Conservation (phyloP, 2,329 filamentous ascomycete genomes). For the Penicillium sp. region DNA sequence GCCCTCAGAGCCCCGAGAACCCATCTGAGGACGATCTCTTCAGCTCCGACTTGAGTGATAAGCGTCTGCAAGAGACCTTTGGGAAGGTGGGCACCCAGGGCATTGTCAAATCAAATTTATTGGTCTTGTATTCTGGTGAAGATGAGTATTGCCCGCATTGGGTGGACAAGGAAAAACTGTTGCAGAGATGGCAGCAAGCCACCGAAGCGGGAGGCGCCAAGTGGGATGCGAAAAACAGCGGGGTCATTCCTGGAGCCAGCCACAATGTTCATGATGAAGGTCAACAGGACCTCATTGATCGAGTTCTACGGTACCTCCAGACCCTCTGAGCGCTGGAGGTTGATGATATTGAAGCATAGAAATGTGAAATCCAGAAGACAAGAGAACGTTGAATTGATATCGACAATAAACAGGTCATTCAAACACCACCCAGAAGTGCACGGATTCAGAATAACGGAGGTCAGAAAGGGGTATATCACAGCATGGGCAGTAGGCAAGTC, state of each 20-base stretch:
- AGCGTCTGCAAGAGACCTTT: constrained; percentile 63
- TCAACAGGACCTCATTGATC: constrained; percentile 43
- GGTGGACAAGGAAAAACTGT: constrained; percentile 46
- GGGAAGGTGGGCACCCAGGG: constrained; percentile 45
- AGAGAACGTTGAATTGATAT: constrained; percentile 16
- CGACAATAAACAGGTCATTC: constrained; percentile 15
- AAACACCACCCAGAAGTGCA: constrained; percentile 22
- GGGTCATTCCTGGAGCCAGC: constrained; percentile 48
- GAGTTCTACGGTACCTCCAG: constrained; percentile 35
- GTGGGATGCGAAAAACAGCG: constrained; percentile 52
- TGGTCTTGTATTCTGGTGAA: constrained; percentile 47
- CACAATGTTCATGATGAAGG: constrained; percentile 51
- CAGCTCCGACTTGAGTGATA: constrained; percentile 68
- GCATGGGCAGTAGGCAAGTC: constrained; percentile 13
- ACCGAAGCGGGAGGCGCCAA: constrained; percentile 38
- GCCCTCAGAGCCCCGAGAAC: constrained; percentile 50
- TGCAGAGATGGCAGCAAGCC: constrained; percentile 45
- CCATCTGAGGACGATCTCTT: constrained; percentile 83
- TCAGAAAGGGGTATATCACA: constrained; percentile 27
- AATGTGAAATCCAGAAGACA: background rate
- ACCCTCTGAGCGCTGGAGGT: constrained; percentile 19
- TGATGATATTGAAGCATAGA: background rate
- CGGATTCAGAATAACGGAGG: constrained; percentile 15
- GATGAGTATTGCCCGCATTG: constrained; percentile 47
- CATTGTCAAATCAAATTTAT: constrained; percentile 38